Evolutionary conservation across 257 asterid genomes (phyloP).

Genomic region (Forsythia viridissima): DNA sequence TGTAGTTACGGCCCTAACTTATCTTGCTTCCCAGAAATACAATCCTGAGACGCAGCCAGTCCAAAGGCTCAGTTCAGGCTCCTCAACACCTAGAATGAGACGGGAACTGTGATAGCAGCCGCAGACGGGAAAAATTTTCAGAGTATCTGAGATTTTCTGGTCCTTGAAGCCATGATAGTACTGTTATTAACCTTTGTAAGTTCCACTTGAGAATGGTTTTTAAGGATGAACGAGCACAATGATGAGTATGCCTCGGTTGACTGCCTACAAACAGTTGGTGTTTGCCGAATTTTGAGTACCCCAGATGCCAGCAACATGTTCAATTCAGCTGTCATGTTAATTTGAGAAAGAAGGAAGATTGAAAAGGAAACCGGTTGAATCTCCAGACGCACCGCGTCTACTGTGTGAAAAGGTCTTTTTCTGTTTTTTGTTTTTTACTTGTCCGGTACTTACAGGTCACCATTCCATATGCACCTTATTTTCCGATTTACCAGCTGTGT

Average conservation of each 20-base stretch:
- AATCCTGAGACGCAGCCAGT: conserved; percentile 26
- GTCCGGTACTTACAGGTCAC: conserved; percentile 3
- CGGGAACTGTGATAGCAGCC: conserved; percentile 1
- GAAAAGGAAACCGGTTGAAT: conserved; percentile 4
- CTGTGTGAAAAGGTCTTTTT: conserved; percentile 27
- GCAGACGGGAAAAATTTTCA: neutral
- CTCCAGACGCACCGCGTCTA: conserved; percentile 2
- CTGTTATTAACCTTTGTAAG: conserved; percentile 11
- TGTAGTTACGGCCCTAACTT: conserved; percentile 34
- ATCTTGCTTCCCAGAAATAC: conserved; percentile 36
- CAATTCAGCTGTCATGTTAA: neutral
- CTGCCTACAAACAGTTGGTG: neutral
- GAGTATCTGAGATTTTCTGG: neutral
- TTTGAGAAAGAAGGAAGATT: neutral
- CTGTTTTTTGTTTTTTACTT: conserved; percentile 8
- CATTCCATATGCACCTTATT: neutral
- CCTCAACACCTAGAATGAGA: conserved; percentile 25
- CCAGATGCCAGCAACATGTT: conserved; percentile 5
- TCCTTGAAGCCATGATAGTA: conserved; percentile 2
- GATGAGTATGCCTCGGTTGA: neutral
- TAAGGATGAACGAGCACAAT: conserved; percentile 13
- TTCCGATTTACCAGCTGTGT: neutral
- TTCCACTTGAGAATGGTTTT: conserved; percentile 15
- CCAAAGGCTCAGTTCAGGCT: conserved; percentile 21
- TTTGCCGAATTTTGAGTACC: neutral